Base-by-base conservation (phyloP, 805 yeast genomes). In the Starmerella sp. region DNA sequence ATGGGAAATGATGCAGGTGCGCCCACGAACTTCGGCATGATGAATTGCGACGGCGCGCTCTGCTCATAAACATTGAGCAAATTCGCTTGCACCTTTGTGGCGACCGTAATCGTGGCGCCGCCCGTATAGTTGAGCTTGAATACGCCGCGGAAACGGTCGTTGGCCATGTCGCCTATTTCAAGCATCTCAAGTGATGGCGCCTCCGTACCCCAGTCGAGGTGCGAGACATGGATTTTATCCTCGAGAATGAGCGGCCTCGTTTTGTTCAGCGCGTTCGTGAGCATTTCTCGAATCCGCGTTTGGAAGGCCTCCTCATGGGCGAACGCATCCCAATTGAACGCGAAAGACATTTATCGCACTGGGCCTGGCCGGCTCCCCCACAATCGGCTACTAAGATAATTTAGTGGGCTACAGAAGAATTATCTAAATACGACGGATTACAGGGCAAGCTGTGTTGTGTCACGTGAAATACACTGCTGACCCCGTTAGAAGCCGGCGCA, bases 1-100 rank as follows among this genome's bases (percentile, higher is more conserved):
- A 88, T 79, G 15, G 86, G 81, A 64, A 88, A 82, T 36, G 84
- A 77, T 52, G 81, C 81, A 45, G 78, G 75, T 3, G 89, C 81
- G 6, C 82, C 76, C 32, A 80, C 73, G 62, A 87, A 84, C 29
- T 75, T 71, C 0, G 95, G 95, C 29, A 79, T 73, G 6, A 82
- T 77, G 65, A 86, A 88, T 13, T n/a, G 22, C 36, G 73, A 69
- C 41, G 77, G 73, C 5, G 69, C 63, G 15, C 58, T 38, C 31
- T 67, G 63, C 10, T 66, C 55, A 66, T 84, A 82, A 32, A 86
- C 85, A 57, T 83, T 82, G 53, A 88, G 72, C 6, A 93, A 84
- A 67, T 87, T 87, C 0, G 95, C 95, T 67, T 86, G 89, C 13
- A 88, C 87, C 54, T 83, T 81, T 0, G 95, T 86, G 53, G 81